Evolutionary conservation across 768 basidiomycete genomes (phyloP).

Genomic region (Auriscalpium vulgare): DNA sequence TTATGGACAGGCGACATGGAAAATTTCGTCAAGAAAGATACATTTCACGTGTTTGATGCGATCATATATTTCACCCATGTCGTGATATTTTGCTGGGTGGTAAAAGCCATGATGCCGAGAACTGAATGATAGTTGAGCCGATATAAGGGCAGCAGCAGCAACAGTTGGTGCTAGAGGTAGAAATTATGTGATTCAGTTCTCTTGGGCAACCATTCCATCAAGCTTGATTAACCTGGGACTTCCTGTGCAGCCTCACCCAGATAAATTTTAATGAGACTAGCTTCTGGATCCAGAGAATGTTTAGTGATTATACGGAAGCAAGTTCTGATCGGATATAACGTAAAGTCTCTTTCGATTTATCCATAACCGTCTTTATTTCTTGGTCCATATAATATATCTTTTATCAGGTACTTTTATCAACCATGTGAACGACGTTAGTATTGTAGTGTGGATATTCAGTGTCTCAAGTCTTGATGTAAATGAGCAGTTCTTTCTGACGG

Average conservation of each 20-base stretch:
- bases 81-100: not conserved
- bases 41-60: constrained; percentile 25
- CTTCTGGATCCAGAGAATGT: not conserved
- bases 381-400: not conserved
- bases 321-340: constrained; percentile 13
- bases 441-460: not conserved
- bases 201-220: constrained; percentile 7
- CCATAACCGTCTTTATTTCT: not conserved
- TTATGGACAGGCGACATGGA: constrained; percentile 28
- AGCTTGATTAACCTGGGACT: constrained; percentile 14
- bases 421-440: not conserved
- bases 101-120: not conserved
- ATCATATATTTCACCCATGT: not conserved
- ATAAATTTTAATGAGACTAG: constrained; percentile 15
- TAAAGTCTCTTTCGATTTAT: not conserved
- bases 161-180: constrained; percentile 16
- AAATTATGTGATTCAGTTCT: constrained; percentile 6
- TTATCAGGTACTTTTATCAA: not conserved
- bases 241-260: constrained; percentile 18
- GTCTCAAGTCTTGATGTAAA: too few species aligned
- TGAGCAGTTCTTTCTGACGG: too few species aligned
- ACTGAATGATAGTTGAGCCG: constrained; percentile 16
- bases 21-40: constrained; percentile 36
- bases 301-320: constrained; percentile 16
- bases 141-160: constrained; percentile 9